Evolutionary conservation across 2,329 filamentous ascomycete species (phyloP), one percentile per base, ranked within the genome.

Genomic region (Diaporthe citriasiana): DNA sequence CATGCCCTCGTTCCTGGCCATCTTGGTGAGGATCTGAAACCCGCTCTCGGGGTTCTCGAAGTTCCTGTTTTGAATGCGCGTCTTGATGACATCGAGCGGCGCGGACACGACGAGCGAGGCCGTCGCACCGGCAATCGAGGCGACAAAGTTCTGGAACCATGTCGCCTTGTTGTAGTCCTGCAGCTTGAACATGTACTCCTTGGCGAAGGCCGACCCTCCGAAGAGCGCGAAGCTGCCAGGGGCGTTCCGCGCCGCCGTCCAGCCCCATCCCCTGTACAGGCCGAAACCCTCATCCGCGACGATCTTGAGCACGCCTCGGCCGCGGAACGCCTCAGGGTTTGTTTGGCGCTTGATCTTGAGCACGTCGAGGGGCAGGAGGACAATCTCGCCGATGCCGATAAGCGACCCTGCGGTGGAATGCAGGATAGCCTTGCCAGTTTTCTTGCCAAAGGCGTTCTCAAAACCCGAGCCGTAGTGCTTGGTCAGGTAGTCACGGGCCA

Each of bases 271-370:
- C 82, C 97, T 92, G 88, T 99, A 99, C 69, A 99, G 87, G 66
- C 95, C 95, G 81, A 98, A 97, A 47, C 97, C 97, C 85, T 99
- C 97, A 82, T 99, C 97, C 74, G 91, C 90, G 76, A 99, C 90
- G 78, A 99, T 98, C 85, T 90, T 93, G 82, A 98, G 87, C 75
- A 99, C 89, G 76, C 97, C 97, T 80, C 97, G 94, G 79, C 96
- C 96, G 78, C 95, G 92, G 92, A 99, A 99, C 47, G 97, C 95
- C 82, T 98, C 97, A 53, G 97, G 97, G 89, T 99, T 99, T 78
- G 97, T 99, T 88, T 99, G 97, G 80, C 97, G 93, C 91, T 99
- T 99, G 88, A 99, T 99, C 91, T 99, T 99, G 77, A 99, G 90
- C 51, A 99, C 96, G 80, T 99, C 97, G 75, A 99, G 91, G 55